Conservation (phyloP, 768 basidiomycete species). For the Trametes cubensis region DNA sequence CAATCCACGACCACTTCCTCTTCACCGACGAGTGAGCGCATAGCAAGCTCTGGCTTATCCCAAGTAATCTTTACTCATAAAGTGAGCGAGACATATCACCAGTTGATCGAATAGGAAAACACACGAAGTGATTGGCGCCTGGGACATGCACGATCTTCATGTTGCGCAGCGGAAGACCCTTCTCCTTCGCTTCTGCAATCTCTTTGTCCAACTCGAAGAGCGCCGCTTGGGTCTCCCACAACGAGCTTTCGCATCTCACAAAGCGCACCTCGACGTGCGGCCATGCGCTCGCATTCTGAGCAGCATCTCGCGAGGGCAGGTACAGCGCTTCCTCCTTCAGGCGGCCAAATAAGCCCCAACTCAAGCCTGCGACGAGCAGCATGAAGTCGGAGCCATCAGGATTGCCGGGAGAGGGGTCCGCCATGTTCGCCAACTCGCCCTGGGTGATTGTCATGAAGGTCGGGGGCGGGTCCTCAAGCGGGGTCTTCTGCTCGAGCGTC, state of each 20-base stretch:
- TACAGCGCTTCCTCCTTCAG: slow-evolving; percentile 15
- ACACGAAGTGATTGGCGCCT: slow-evolving; percentile 16
- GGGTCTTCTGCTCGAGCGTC: slow-evolving; percentile 17
- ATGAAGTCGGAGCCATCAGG: slow-evolving; percentile 22
- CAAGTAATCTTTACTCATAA: background rate
- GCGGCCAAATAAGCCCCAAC: slow-evolving; percentile 4
- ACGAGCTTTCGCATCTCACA: slow-evolving; percentile 6
- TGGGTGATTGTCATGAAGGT: slow-evolving; percentile 16
- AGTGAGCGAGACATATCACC: background rate
- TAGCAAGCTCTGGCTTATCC: background rate
- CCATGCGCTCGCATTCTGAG: background rate
- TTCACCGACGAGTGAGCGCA: background rate
- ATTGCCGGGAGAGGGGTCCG: slow-evolving; percentile 11
- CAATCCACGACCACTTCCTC: background rate
- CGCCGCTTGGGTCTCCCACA: slow-evolving; percentile 1
- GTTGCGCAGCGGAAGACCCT: background rate
- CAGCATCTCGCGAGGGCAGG: background rate
- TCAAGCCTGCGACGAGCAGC: slow-evolving; percentile 13
- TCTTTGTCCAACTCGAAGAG: background rate
- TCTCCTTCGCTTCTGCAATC: slow-evolving; percentile 1
- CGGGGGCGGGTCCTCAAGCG: slow-evolving; percentile 14
- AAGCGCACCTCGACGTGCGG: slow-evolving; percentile 1
- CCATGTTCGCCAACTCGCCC: slow-evolving; percentile 7
- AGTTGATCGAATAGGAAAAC: background rate
- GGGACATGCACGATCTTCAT: background rate